Percentiles rank a stretch among this genome's conserved stretches.
Evolutionary conservation across 2,329 filamentous ascomycete species (phyloP).

Genomic region (Pseudopyrenochaeta lycopersici): DNA sequence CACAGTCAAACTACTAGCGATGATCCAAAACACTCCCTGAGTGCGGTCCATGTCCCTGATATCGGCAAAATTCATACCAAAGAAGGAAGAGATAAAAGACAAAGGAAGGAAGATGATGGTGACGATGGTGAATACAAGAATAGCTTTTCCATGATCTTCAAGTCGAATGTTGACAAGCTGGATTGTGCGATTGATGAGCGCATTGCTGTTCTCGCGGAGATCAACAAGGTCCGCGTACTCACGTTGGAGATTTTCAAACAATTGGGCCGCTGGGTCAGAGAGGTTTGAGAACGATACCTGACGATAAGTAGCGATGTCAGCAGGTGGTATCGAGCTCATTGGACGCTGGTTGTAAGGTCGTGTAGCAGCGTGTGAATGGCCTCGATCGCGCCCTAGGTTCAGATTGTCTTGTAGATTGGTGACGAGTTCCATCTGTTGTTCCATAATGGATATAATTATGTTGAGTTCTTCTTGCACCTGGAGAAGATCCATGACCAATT

Average conservation of each 20-base stretch:
- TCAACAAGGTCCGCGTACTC: conserved; percentile 53
- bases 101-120: conserved; percentile 56
- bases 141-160: conserved; percentile 56
- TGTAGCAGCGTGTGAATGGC: conserved; percentile 13
- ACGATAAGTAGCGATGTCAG: conserved; percentile 46
- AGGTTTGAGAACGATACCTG: conserved; percentile 49
- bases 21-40: conserved; percentile 53
- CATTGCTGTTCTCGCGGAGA: conserved; percentile 54
- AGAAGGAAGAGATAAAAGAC: conserved; percentile 55
- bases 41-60: conserved; percentile 51
- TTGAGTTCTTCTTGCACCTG: conserved; percentile 56
- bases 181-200: conserved; percentile 54
- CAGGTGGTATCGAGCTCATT: conserved; percentile 23
- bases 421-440: conserved; percentile 53
- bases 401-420: conserved; percentile 34
- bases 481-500: conserved; percentile 55
- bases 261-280: conserved; percentile 48
- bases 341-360: conserved; percentile 18
- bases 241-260: conserved; percentile 52
- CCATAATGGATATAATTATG: conserved; percentile 55
- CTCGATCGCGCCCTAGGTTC: conserved; percentile 8
- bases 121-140: conserved; percentile 56
- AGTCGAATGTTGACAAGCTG: conserved; percentile 57
- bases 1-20: conserved; percentile 50
- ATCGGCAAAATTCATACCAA: conserved; percentile 55